Evolutionary conservation across 208 protist species (phyloP).

Genomic region (Crithidia acanthocephali): DNA sequence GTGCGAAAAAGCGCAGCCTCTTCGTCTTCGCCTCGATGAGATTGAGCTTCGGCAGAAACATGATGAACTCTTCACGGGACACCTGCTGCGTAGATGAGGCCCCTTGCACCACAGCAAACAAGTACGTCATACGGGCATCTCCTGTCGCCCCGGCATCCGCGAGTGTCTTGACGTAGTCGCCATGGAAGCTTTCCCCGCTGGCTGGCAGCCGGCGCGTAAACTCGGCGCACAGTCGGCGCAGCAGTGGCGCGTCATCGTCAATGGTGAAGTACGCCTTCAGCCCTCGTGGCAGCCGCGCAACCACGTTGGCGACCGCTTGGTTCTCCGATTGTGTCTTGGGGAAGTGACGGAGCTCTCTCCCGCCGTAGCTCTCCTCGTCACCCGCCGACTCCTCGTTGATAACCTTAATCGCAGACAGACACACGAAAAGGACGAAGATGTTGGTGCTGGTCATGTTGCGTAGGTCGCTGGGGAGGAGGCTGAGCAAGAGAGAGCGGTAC

Average conservation of each 20-base stretch:
- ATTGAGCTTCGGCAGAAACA: conserved; percentile 18
- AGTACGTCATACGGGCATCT: background rate
- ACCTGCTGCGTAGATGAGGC: conserved; percentile 1
- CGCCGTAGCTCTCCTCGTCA: background rate
- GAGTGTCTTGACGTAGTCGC: conserved; percentile 29
- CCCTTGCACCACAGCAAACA: background rate
- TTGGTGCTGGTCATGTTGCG: background rate
- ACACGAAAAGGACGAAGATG: background rate
- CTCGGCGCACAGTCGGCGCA: conserved; percentile 17
- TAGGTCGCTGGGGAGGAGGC: conserved; percentile 2
- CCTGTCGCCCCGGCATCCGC: background rate
- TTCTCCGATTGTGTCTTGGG: background rate
- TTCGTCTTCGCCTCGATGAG: background rate
- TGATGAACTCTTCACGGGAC: conserved; percentile 24
- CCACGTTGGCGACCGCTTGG: background rate
- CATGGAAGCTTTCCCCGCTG: conserved; percentile 10
- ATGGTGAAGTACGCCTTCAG: conserved; percentile 14
- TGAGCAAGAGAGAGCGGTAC: background rate
- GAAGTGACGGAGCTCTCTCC: background rate
- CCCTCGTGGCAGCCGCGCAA: conserved; percentile 14
- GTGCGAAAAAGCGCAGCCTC: background rate
- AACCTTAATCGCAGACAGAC: background rate
- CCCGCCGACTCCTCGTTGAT: background rate
- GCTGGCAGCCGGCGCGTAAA: conserved; percentile 26
- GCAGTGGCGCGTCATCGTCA: conserved; percentile 1